These are phyloP conservation scores for Sporothrix schenckii DNA, from an alignment of 2,329 filamentous ascomycete species.

Conservation along the genomic window DNA sequence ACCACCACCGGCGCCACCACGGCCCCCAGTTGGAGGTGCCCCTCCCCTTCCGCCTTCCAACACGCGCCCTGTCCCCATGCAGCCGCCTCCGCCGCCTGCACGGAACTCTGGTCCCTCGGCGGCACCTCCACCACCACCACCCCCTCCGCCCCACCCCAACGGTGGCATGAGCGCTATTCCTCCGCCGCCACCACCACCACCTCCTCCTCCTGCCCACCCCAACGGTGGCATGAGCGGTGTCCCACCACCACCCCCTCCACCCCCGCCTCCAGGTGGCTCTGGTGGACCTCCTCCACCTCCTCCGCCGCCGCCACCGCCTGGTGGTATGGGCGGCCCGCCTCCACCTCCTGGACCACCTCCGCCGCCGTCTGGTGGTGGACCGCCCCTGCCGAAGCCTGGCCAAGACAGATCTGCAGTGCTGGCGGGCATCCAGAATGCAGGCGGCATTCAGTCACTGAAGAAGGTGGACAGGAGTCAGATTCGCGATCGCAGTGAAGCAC, in stretches of 20 bases:
- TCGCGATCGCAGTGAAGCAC: conserved; percentile 68
- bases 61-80: conserved; percentile 57
- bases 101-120: conserved; percentile 42
- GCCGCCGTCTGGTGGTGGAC: conserved; percentile 54
- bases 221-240: conserved; percentile 40
- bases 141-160: conserved; percentile 40
- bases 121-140: conserved; percentile 40
- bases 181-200: conserved; percentile 48
- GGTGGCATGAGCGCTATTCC: conserved; percentile 43
- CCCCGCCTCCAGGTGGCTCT: conserved; percentile 46
- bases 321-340: conserved; percentile 45
- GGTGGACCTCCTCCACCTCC: conserved; percentile 44
- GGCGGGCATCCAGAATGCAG: conserved; percentile 71
- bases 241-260: conserved; percentile 53
- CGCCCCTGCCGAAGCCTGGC: conserved; percentile 51
- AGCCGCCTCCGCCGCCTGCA: conserved; percentile 49
- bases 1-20: conserved; percentile 53
- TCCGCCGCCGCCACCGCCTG: conserved; percentile 44
- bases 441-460: conserved; percentile 68
- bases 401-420: conserved; percentile 62
- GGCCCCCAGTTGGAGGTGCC: conserved; percentile 48
- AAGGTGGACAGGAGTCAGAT: conserved; percentile 74
- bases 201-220: conserved; percentile 47
- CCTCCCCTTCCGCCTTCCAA: conserved; percentile 55
- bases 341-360: conserved; percentile 58